phyloP scores from a whole-genome alignment of 2,329 filamentous ascomycete species.

The Lecanicillium sp. region DNA sequence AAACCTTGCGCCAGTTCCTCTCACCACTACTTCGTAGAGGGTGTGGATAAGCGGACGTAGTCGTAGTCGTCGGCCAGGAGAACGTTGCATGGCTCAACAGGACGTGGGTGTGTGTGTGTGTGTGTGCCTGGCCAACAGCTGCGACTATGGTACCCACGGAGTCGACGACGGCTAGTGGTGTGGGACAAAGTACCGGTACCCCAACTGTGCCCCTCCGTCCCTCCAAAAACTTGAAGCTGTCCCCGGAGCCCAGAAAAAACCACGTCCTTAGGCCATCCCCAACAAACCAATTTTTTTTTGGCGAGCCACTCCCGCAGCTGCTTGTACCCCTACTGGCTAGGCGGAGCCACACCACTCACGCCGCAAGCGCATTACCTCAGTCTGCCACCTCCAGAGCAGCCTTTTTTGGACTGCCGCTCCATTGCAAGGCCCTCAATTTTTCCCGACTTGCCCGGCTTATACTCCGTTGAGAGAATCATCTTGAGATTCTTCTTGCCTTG shows the following conservation, averaged over 20 bases:
- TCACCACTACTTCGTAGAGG: slow-evolving; percentile 3
- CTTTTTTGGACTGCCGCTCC: no score
- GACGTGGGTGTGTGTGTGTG: no score
- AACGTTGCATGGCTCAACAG: slow-evolving; percentile 8
- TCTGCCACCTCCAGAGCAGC: no score
- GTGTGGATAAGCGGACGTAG: background rate
- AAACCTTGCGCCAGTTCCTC: no score
- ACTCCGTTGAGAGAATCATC: slow-evolving; percentile 7
- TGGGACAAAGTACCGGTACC: slow-evolving; percentile 6
- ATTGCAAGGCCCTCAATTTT: slow-evolving; percentile 5
- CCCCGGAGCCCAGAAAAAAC: slow-evolving; percentile 13
- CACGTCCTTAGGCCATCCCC: slow-evolving; percentile 26
- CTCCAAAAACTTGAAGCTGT: slow-evolving; percentile 8
- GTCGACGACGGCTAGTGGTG: background rate
- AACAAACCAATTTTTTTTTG: slow-evolving; percentile 31
- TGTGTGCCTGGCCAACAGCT: background rate
- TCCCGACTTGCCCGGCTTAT: slow-evolving; percentile 6
- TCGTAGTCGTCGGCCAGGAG: background rate
- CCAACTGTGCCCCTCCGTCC: slow-evolving; percentile 15
- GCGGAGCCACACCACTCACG: background rate
- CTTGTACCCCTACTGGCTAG: background rate
- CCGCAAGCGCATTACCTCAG: no score
- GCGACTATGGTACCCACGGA: background rate
- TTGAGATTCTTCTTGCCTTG: slow-evolving; percentile 5
- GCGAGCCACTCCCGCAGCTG: slow-evolving; percentile 11